Evolutionary conservation across 2,329 filamentous ascomycete genomes (phyloP), one percentile per base, ranked within the genome.

Genomic region (Fusarium proliferatum): DNA sequence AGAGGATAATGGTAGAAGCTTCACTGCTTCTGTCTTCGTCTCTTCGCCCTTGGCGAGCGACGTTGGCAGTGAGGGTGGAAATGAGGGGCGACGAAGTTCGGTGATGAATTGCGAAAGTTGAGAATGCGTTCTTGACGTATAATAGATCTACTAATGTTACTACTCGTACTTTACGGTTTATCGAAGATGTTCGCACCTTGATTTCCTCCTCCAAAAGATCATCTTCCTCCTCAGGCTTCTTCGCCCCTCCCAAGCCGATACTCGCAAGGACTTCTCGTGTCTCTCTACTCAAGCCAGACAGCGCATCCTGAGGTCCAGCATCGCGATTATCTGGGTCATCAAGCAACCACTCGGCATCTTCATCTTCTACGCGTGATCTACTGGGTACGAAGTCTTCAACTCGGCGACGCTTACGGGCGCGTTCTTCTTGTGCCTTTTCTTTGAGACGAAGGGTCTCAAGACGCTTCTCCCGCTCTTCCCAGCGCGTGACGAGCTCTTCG

Each of bases 51-150:
- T 77, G 26, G 76, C 69, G 30, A 86, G 58, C 1, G 83, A 83
- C 4, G 77, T 72, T 2, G 90, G 89, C 6, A 96, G 81, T 5
- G 92, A 94, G 1, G 94, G 87, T 9, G 95, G 94, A 67, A 97
- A 90, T 2, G 84, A 84, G n/a, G 97, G 93, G 34, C 94, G 90
- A 4, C 92, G 90, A 56, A 98, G 84, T 81, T 98, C 95, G 46
- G 91, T 88, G 23, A 96, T 91, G 81, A 98, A 97, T 79, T 98
- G 95, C 2, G 93, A 92, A 19, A 98, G 84, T 79, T 98, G 95
- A 6, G 95, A 98, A 81, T 98, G 95, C 2, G 95, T 98, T 79
- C 95, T 89, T 12, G 95, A 98, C 63, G 95, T 96, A 83, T 96
- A 97, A 81, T 94, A 97, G 58, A 98, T 93, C 86, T 91, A 81